phyloP scores from a whole-genome alignment of 2,329 filamentous ascomycete genomes.

The Aureobasidium melanogenum region DNA sequence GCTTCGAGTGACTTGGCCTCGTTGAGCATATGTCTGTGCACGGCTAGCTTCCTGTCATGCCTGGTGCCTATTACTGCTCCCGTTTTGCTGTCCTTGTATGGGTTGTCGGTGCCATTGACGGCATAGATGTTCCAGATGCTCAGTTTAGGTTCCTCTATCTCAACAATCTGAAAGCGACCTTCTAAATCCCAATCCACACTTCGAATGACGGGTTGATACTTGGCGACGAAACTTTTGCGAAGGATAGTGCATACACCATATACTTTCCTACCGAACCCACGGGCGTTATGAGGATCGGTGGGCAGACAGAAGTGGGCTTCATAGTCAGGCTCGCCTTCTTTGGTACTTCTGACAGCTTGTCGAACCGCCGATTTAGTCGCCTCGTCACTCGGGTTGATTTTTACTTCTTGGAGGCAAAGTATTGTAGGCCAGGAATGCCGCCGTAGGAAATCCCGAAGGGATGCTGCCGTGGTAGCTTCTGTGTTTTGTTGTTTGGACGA shows the following conservation, averaged over 20 bases:
- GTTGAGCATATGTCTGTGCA: conserved; percentile 38
- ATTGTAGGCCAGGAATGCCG: conserved; percentile 37
- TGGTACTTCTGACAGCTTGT: conserved; percentile 26
- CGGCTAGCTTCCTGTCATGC: conserved; percentile 43
- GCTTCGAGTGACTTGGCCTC: conserved; percentile 36
- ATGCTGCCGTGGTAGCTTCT: conserved; percentile 15
- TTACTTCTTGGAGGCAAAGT: conserved; percentile 43
- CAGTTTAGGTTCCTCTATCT: conserved; percentile 29
- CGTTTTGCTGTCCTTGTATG: conserved; percentile 37
- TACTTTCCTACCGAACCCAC: conserved; percentile 41
- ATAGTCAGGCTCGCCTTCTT: conserved; percentile 30
- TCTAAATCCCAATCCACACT: conserved; percentile 44
- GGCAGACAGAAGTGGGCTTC: conserved; percentile 39
- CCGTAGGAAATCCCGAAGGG: conserved; percentile 35
- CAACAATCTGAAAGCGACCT: conserved; percentile 42
- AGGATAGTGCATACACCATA: conserved; percentile 46
- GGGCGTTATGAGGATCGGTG: conserved; percentile 41
- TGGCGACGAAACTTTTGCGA: conserved; percentile 33
- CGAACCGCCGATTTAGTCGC: conserved; percentile 32
- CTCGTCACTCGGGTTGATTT: conserved; percentile 34
- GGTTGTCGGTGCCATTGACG: conserved; percentile 43
- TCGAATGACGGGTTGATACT: conserved; percentile 25
- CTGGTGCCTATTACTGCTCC: conserved; percentile 37
- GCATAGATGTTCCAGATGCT: conserved; percentile 46
- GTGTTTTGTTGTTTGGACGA: neutral